Percentiles rank a stretch among this genome's conserved stretches.
These are phyloP conservation scores for Aspergillus sergii DNA, from an alignment of 2,329 filamentous ascomycete genomes.

Conservation along the genomic window DNA sequence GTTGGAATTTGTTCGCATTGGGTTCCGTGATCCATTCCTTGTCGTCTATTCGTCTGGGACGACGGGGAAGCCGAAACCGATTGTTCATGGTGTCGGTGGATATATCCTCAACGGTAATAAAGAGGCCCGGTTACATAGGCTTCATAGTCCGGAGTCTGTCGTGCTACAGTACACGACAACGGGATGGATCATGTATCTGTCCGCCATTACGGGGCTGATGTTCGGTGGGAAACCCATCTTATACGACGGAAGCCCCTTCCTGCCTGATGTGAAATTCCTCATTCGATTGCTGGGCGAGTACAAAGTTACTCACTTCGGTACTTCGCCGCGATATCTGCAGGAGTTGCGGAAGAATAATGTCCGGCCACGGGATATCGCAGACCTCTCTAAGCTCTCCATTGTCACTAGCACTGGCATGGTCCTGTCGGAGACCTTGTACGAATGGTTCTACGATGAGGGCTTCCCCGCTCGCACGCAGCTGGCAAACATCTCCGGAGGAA, in stretches of 20 bases:
- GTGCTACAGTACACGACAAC: conserved; percentile 68
- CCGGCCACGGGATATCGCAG: conserved; percentile 61
- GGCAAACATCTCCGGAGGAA: conserved; percentile 75
- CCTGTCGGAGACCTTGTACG: conserved; percentile 72
- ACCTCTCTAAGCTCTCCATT: conserved; percentile 62
- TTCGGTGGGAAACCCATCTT: conserved; percentile 65
- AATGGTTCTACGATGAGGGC: conserved; percentile 75
- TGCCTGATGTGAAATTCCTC: conserved; percentile 66
- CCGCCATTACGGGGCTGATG: conserved; percentile 60
- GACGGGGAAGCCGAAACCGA: conserved; percentile 81
- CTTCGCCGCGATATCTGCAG: conserved; percentile 74
- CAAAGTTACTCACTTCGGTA: conserved; percentile 71
- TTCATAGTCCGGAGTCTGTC: conserved; percentile 46
- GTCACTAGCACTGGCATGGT: conserved; percentile 83
- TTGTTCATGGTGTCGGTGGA: conserved; percentile 67
- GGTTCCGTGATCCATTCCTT: conserved; percentile 74
- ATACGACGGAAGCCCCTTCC: conserved; percentile 84
- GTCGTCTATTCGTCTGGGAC: conserved; percentile 80
- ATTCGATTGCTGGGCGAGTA: conserved; percentile 65
- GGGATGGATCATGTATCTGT: conserved; percentile 88
- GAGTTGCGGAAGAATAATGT: conserved; percentile 69
- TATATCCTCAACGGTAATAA: conserved; percentile 51
- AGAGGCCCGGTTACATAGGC: conserved; percentile 60
- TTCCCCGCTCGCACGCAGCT: conserved; percentile 71
- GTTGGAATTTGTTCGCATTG: conserved; percentile 61